Percentiles rank a stretch among this genome's conserved stretches.
phyloP scores from a whole-genome alignment of 169 alveolate species.

The Eimeria necatrix region DNA sequence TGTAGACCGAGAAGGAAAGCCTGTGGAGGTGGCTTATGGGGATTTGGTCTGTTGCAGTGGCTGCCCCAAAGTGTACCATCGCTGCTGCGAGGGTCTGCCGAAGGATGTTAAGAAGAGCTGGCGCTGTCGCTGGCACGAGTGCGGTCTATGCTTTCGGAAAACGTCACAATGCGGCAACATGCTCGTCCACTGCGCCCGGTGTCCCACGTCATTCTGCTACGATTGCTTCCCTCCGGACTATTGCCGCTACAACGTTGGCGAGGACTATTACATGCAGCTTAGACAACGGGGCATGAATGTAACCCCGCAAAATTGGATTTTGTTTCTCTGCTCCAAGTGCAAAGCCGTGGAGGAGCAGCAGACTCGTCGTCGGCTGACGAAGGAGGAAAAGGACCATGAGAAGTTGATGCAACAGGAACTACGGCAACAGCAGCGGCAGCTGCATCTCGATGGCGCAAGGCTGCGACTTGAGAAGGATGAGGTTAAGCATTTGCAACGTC shows the following conservation, averaged over 20 bases:
- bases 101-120: constrained; percentile 88
- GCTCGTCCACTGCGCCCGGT: constrained; percentile 94
- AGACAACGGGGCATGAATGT: constrained; percentile 93
- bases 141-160: constrained; percentile 93
- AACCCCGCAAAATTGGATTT: constrained; percentile 91
- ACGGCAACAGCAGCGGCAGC: constrained; percentile 85
- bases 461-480: constrained; percentile 75
- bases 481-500: constrained; percentile 66
- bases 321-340: constrained; percentile 94
- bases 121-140: constrained; percentile 96
- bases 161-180: constrained; percentile 94
- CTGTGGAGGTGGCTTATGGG: constrained; percentile 88
- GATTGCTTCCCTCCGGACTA: constrained; percentile 95
- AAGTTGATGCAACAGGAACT: constrained; percentile 83
- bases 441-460: constrained; percentile 70
- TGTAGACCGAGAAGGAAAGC: constrained; percentile 87
- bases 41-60: constrained; percentile 91
- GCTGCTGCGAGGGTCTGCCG: constrained; percentile 87
- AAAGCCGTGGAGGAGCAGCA: constrained; percentile 94
- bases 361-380: constrained; percentile 90
- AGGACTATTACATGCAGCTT: constrained; percentile 91
- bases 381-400: constrained; percentile 90
- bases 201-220: constrained; percentile 95
- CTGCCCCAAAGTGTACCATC: constrained; percentile 95
- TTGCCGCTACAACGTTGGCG: constrained; percentile 84